Percentiles rank a stretch among this genome's conserved stretches.
Conservation (phyloP, 208 protist genomes). For the Tritrichomonas foetus region DNA sequence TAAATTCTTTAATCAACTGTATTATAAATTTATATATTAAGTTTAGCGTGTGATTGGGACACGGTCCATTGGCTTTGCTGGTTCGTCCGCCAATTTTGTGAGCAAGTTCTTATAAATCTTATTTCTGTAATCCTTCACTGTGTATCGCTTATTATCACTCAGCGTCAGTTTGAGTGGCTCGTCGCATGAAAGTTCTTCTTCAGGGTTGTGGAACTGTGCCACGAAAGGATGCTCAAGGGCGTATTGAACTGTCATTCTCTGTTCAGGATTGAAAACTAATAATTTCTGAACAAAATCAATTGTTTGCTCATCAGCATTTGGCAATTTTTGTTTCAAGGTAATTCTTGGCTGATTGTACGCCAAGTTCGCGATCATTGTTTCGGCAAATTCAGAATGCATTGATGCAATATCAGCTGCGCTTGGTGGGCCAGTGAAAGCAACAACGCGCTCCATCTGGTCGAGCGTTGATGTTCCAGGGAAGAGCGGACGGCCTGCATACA, state of each 20-base stretch:
- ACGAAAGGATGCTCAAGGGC: background rate
- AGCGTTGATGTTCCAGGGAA: slow-evolving; percentile 47
- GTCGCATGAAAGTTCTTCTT: background rate
- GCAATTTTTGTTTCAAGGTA: background rate
- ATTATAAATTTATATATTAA: background rate
- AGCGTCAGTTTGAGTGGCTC: background rate
- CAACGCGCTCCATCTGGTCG: slow-evolving; percentile 45
- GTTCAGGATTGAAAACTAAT: background rate
- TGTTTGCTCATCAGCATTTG: background rate
- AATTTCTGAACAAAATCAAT: slow-evolving; percentile 6
- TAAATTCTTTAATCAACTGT: too few relatives aligned
- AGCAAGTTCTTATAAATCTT: background rate
- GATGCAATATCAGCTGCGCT: background rate
- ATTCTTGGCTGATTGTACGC: background rate
- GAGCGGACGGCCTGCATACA: slow-evolving; percentile 44
- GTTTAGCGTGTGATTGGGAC: background rate
- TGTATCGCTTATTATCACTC: background rate
- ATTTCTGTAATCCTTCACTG: slow-evolving; percentile 9
- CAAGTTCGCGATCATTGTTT: background rate
- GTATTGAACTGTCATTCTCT: background rate
- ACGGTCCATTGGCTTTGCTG: background rate
- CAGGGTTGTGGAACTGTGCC: slow-evolving; percentile 21
- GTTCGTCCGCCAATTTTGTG: background rate
- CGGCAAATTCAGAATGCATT: background rate
- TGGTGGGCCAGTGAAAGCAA: background rate